phyloP scores from a whole-genome alignment of 2,329 filamentous ascomycete species.

The Alternaria triticina region DNA sequence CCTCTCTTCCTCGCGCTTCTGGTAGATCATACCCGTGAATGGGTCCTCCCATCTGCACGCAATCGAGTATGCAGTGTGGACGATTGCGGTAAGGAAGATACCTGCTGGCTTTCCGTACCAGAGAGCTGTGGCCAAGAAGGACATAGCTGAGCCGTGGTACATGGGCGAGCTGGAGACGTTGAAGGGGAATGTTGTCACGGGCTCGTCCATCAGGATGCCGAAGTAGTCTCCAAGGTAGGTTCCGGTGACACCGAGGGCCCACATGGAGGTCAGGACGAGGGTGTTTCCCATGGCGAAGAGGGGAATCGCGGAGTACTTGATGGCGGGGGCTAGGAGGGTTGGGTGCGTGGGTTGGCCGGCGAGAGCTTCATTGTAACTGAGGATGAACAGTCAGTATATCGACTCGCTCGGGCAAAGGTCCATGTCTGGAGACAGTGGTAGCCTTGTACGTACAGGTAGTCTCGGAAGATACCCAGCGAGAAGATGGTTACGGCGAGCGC shows the following conservation, averaged over 20 bases:
- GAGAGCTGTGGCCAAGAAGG: slow-evolving; percentile 86
- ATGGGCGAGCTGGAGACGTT: slow-evolving; percentile 89
- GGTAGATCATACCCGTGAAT: slow-evolving; percentile 92
- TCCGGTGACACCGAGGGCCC: slow-evolving; percentile 88
- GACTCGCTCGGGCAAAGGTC: background rate
- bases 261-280: slow-evolving; percentile 88
- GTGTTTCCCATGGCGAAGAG: slow-evolving; percentile 79
- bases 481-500: slow-evolving; percentile 89
- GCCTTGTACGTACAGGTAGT: slow-evolving; percentile 56
- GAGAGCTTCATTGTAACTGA: slow-evolving; percentile 84
- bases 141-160: slow-evolving; percentile 94
- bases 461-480: slow-evolving; percentile 85
- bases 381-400: background rate
- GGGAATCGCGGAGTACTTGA: slow-evolving; percentile 69
- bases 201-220: slow-evolving; percentile 94
- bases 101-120: slow-evolving; percentile 89
- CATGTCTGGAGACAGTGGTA: background rate
- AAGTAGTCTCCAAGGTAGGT: slow-evolving; percentile 99
- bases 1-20: slow-evolving; percentile 72
- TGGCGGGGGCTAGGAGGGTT: slow-evolving; percentile 66
- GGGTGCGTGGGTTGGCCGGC: slow-evolving; percentile 77
- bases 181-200: slow-evolving; percentile 95
- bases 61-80: slow-evolving; percentile 78
- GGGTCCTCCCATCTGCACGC: slow-evolving; percentile 90
- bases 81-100: slow-evolving; percentile 74